Conservation (phyloP, 176 grass and related monocot species). For the Panicum miliaceum region DNA sequence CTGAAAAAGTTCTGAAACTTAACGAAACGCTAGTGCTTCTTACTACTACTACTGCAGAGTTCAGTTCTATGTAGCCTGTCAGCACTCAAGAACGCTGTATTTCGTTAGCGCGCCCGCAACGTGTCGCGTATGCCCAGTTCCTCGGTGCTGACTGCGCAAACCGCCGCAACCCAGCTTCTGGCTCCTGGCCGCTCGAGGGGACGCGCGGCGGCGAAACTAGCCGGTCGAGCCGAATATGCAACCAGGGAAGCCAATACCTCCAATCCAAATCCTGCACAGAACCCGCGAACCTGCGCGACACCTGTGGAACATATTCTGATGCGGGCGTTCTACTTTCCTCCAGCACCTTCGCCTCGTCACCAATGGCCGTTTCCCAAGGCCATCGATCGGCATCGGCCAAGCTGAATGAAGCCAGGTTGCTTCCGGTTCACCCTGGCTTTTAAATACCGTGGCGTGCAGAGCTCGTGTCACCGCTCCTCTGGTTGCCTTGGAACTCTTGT, state of each 20-base stretch:
- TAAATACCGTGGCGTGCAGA: neutral
- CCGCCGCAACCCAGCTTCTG: neutral
- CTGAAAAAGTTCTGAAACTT: too few species aligned
- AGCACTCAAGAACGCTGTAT: too few species aligned
- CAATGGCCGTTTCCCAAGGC: constrained; percentile 38
- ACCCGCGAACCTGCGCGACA: neutral
- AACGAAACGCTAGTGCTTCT: too few species aligned
- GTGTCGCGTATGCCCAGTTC: too few species aligned
- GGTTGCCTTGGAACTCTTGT: too few species aligned
- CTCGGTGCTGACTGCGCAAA: neutral
- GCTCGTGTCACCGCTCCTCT: neutral
- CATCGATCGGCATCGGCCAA: neutral
- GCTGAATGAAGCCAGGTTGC: neutral
- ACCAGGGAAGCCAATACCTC: neutral
- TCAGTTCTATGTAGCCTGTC: too few species aligned
- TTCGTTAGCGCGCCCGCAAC: too few species aligned
- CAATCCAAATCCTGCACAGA: neutral
- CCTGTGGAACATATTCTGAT: constrained; percentile 18
- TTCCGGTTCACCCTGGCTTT: constrained; percentile 5
- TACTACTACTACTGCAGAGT: too few species aligned
- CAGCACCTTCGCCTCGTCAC: constrained; percentile 27
- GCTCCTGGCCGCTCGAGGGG: neutral
- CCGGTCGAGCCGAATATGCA: neutral
- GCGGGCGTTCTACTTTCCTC: neutral
- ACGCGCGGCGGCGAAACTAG: neutral